Percentiles rank a stretch among this genome's conserved stretches.
phyloP scores from a whole-genome alignment of 805 yeast species.

The Starmerella geochares region DNA sequence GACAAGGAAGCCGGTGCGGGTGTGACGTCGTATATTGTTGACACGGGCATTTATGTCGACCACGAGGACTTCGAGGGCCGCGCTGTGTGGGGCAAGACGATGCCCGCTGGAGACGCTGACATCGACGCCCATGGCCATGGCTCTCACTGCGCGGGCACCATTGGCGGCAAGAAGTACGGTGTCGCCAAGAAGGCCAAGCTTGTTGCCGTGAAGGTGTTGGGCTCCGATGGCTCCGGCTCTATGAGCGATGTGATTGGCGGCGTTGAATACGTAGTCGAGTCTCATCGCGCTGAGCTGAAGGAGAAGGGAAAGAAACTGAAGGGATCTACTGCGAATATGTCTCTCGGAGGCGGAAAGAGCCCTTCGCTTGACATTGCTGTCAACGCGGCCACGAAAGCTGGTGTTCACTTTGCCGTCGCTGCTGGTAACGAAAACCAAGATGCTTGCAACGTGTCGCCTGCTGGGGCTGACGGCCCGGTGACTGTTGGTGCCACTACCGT shows the following conservation, averaged over 20 bases:
- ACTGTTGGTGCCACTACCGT: slow-evolving; percentile 93
- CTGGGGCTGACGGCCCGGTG: slow-evolving; percentile 49
- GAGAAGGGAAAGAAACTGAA: slow-evolving; percentile 38
- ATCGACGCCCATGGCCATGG: slow-evolving; percentile 50
- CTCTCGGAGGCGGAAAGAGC: slow-evolving; percentile 87
- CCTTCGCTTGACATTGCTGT: slow-evolving; percentile 80
- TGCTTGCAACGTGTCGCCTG: slow-evolving; percentile 89
- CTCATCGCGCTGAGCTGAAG: slow-evolving; percentile 36
- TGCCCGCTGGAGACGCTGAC: slow-evolving; percentile 39
- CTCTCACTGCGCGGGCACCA: slow-evolving; percentile 53
- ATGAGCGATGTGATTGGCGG: slow-evolving; percentile 54
- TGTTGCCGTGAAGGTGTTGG: slow-evolving; percentile 52
- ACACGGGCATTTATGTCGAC: slow-evolving; percentile 44
- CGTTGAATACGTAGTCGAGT: slow-evolving; percentile 58
- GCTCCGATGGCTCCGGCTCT: slow-evolving; percentile 46
- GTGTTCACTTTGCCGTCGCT: slow-evolving; percentile 87
- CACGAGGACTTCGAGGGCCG: slow-evolving; percentile 49
- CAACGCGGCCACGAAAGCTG: slow-evolving; percentile 78
- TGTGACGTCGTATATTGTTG: slow-evolving; percentile 42
- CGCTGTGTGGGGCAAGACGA: slow-evolving; percentile 46
- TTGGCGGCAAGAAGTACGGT: slow-evolving; percentile 44
- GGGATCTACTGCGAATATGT: slow-evolving; percentile 57
- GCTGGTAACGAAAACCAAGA: slow-evolving; percentile 93
- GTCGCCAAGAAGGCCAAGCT: slow-evolving; percentile 48
- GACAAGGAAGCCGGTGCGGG: slow-evolving; percentile 42